phyloP scores from a whole-genome alignment of 1,284 basidiomycete genomes.

The Gomphus bonarii region DNA sequence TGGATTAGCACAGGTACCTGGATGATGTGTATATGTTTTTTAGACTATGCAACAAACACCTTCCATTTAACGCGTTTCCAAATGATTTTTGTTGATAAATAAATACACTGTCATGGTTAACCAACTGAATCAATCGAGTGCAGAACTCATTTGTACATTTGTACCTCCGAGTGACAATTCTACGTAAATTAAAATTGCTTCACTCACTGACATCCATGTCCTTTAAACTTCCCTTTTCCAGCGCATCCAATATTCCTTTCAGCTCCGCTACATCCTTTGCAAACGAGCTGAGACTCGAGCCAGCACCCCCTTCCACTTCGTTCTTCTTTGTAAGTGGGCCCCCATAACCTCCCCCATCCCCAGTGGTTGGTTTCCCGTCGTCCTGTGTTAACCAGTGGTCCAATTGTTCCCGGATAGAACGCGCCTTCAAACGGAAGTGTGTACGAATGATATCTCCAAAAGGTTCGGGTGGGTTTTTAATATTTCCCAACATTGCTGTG shows the following conservation, averaged over 20 bases:
- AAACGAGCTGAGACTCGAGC: constrained; percentile 44
- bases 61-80: too few relatives aligned
- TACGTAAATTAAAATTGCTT: not conserved
- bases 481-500: constrained; percentile 80
- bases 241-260: constrained; percentile 41
- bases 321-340: constrained; percentile 1
- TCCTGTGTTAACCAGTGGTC: constrained; percentile 69
- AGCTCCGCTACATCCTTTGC: constrained; percentile 60
- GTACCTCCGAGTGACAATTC: not conserved
- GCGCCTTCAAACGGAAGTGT: constrained; percentile 81
- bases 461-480: constrained; percentile 72
- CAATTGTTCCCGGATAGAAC: constrained; percentile 59
- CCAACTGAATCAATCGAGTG: not conserved
- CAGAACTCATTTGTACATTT: not conserved
- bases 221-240: constrained; percentile 22
- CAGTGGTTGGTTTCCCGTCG: constrained; percentile 46
- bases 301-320: constrained; percentile 22
- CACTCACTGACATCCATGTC: constrained; percentile 6
- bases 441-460: constrained; percentile 79
- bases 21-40: too few relatives aligned
- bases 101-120: not conserved
- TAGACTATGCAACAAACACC: too few relatives aligned
- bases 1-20: too few relatives aligned
- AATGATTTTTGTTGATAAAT: too few relatives aligned
- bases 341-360: constrained; percentile 26